Evolutionary conservation across 371 early-diverging fungal species (phyloP).

Genomic region (Circinella minor): DNA sequence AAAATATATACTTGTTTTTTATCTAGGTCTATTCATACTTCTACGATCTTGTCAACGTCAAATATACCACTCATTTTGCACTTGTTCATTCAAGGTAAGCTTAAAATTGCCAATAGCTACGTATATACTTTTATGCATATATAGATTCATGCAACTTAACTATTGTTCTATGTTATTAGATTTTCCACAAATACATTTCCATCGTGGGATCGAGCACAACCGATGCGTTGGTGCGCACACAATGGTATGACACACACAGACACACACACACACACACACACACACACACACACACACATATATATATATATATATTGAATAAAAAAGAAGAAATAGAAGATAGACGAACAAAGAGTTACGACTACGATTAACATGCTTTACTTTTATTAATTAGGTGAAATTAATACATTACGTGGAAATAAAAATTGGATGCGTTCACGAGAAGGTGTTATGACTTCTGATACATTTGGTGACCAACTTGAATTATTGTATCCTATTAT

Average conservation of each 20-base stretch:
- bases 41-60: slow-evolving; percentile 82
- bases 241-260: slow-evolving; percentile 94
- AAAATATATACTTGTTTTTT: not conserved
- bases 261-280: no score
- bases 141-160: not conserved
- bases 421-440: slow-evolving; percentile 99
- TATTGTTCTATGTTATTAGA: slow-evolving; percentile 38
- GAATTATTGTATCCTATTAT: slow-evolving; percentile 91
- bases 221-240: slow-evolving; percentile 96
- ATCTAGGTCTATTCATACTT: slow-evolving; percentile 74
- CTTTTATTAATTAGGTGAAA: slow-evolving; percentile 74
- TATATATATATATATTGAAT: not conserved
- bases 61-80: slow-evolving; percentile 88
- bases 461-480: slow-evolving; percentile 79
- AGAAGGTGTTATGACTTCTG: slow-evolving; percentile 90
- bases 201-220: slow-evolving; percentile 98
- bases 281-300: no score
- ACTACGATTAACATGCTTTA: not conserved
- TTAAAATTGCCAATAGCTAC: no score
- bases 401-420: slow-evolving; percentile 97
- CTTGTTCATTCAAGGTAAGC: slow-evolving; percentile 82
- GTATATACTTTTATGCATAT: not conserved
- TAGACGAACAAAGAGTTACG: no score
- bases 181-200: slow-evolving; percentile 99
- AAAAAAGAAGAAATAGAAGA: no score